phyloP scores from a whole-genome alignment of 257 asterid species.

The Solanum rostratum region DNA sequence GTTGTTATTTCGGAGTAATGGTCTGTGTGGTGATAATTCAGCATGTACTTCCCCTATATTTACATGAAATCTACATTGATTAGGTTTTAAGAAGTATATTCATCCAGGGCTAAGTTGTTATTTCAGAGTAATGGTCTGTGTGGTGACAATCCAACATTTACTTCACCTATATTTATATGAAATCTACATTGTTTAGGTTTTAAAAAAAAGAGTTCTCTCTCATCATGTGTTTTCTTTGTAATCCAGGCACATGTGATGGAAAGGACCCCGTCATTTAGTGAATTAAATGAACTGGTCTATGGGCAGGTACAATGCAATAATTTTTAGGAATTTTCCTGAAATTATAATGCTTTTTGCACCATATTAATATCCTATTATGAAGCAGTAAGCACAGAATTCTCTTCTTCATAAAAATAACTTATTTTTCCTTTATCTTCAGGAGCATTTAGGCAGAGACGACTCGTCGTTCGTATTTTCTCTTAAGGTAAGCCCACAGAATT shows the following conservation, averaged over 20 bases:
- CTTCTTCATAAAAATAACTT: background rate
- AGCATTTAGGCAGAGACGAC: slow-evolving; percentile 82
- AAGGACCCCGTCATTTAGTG: slow-evolving; percentile 84
- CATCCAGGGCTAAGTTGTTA: background rate
- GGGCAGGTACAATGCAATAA: slow-evolving; percentile 61
- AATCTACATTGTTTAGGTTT: background rate
- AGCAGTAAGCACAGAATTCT: background rate
- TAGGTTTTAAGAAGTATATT: background rate
- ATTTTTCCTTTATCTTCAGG: slow-evolving; percentile 35
- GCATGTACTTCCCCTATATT: background rate
- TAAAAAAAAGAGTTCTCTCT: background rate
- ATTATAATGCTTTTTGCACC: slow-evolving; percentile 11
- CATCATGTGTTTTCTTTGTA: background rate
- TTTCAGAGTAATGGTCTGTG: background rate
- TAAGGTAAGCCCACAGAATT: slow-evolving; percentile 35
- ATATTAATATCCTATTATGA: background rate
- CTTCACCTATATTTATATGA: background rate
- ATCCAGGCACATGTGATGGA: slow-evolving; percentile 68
- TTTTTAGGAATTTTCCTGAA: background rate
- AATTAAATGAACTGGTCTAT: slow-evolving; percentile 69
- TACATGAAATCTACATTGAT: background rate
- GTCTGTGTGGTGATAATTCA: background rate
- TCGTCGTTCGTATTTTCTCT: slow-evolving; percentile 72
- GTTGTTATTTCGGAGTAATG: background rate
- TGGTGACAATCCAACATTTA: background rate